Evolutionary conservation across 169 alveolate species (phyloP).

Genomic region (Miamiensis avidus): DNA sequence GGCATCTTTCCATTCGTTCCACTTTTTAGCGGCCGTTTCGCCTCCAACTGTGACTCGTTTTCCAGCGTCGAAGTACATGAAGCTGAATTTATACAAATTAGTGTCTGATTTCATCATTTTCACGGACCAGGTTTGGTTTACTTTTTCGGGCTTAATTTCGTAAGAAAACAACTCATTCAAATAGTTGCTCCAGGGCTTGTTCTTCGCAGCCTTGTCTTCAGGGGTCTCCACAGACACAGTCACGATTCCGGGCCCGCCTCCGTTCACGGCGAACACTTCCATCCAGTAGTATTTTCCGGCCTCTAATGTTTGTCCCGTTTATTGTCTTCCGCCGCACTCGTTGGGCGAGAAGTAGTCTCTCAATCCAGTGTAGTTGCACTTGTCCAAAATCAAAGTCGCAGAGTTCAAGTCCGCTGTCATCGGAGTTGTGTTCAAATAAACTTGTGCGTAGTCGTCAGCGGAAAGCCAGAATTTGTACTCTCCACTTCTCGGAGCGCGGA

Average conservation of each 20-base stretch:
- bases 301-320: neutral
- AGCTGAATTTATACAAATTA: neutral
- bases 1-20: neutral
- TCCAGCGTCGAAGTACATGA: neutral
- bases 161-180: neutral
- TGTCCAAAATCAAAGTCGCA: neutral
- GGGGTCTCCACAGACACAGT: conserved; percentile 19
- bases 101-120: neutral
- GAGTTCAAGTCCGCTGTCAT: too few relatives aligned
- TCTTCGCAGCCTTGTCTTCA: neutral
- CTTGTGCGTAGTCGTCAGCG: conserved; percentile 24
- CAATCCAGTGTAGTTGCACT: neutral
- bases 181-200: neutral
- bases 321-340: neutral
- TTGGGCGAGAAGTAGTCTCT: conserved; percentile 20
- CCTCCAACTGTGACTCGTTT: neutral
- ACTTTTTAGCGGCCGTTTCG: neutral
- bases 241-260: conserved; percentile 19
- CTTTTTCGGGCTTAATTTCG: neutral
- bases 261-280: conserved; percentile 11
- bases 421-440: conserved; percentile 2
- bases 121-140: neutral
- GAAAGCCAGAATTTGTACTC: conserved; percentile 22
- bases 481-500: conserved; percentile 31
- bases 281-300: conserved; percentile 20